phyloP scores from a whole-genome alignment of 2,329 filamentous ascomycete genomes.

The Aureobasidium sp. region DNA sequence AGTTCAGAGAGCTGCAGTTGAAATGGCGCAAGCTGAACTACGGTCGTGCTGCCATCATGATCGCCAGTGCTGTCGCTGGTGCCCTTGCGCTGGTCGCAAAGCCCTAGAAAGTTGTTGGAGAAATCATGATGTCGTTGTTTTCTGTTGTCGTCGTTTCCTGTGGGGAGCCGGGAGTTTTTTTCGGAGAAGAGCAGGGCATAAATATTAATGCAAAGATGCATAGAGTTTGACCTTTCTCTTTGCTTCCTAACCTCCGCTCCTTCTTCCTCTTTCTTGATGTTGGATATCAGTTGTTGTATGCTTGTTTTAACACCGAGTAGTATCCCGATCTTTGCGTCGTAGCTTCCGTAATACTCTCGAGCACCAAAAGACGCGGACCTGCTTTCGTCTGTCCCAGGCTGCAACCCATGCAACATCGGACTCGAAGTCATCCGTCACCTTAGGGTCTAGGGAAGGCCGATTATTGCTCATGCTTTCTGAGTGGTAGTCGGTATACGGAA shows the following conservation, averaged over 20 bases:
- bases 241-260: not conserved
- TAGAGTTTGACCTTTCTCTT: not conserved
- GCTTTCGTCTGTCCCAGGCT: not conserved
- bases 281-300: not conserved
- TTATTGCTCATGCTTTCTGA: not conserved
- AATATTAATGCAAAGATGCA: slow-evolving; percentile 1
- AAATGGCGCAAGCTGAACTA: slow-evolving; percentile 24
- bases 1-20: slow-evolving; percentile 22
- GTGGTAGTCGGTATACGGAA: not conserved
- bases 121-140: not conserved
- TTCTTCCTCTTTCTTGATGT: not conserved
- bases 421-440: not conserved
- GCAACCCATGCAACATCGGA: not conserved
- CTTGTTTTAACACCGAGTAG: not conserved
- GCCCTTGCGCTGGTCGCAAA: slow-evolving; percentile 13
- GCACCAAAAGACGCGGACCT: not conserved
- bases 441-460: not conserved
- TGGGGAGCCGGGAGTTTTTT: slow-evolving; percentile 1
- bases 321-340: not conserved
- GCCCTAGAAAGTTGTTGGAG: not conserved
- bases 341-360: not conserved
- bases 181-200: not conserved
- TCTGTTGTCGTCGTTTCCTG: not conserved
- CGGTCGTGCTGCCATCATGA: slow-evolving; percentile 22
- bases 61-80: slow-evolving; percentile 15